Evolutionary conservation across 495 filamentous ascomycete genomes (phyloP), one percentile per base, ranked within the genome.

Genomic region (Penicillium argentinense): DNA sequence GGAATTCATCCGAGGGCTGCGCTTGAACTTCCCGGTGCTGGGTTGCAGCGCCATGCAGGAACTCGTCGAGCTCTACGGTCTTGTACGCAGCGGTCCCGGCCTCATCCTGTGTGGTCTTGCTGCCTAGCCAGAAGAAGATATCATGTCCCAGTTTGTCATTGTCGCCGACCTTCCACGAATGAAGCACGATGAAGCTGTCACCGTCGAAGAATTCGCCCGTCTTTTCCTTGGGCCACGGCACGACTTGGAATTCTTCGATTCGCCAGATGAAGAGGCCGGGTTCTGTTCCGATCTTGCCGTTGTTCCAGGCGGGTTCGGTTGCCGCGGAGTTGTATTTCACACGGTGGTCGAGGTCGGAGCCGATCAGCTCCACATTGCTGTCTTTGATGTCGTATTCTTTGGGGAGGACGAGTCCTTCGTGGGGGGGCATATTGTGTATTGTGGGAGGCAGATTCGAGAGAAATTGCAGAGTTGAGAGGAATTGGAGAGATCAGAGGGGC

Each of bases 1-100:
- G 48, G 48, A 85, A 85, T 27, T 77, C 74, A 17, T 77, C 75
- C 1, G 79, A 83, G 5, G 75, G 77, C 12, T 64, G 56, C n/a
- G 57, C 62, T 59, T 83, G 79, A 2, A 76, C 58, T 56, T 85
- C 81, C 16, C 81, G 74, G 49, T 85, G 72, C 49, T 83, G 80
- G 6, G 72, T 79, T 6, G 81, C 81, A 0, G 67, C 66, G 1
- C 80, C 80, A 26, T 77, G 72, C 40, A 85, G 50, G 54, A 78
- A 82, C 61, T 85, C 81, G 45, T 85, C 81, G 27, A 85, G 62
- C 56, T 85, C 81, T 17, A 83, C 81, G 1, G 81, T 81, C 59
- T 85, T 85, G 59, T 85, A 85, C 5, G 81, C 80, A 2, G 81
- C 81, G 1, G 77, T 79, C 4, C 81, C 81, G 5, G 80, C 78